Conservation (phyloP, 164 flowering plant species). For the Chloranthus sessilifolius region DNA sequence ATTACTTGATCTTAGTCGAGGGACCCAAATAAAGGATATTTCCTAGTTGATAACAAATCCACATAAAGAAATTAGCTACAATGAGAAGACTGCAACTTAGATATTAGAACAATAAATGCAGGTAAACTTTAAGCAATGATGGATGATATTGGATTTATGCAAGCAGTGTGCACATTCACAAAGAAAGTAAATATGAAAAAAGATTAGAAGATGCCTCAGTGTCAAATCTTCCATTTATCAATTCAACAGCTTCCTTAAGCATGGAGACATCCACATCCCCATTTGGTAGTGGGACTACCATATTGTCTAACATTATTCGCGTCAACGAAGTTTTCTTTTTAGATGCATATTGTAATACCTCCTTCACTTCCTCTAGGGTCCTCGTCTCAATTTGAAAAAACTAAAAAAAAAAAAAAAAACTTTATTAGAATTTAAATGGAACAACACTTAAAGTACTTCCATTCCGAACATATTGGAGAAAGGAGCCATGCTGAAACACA, state of each 20-base stretch:
- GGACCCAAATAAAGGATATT: too few species aligned
- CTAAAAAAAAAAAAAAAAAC: constrained; percentile 2
- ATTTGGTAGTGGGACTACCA: constrained; percentile 77
- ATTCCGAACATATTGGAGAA: background rate
- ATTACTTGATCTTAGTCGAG: too few species aligned
- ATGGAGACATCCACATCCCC: constrained; percentile 86
- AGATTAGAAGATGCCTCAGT: constrained; percentile 62
- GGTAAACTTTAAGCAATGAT: too few species aligned
- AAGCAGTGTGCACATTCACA: too few species aligned
- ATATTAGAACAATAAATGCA: too few species aligned
- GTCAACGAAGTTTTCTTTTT: constrained; percentile 57
- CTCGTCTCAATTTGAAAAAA: constrained; percentile 86
- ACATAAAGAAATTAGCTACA: too few species aligned
- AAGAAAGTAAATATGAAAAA: background rate
- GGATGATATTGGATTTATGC: too few species aligned
- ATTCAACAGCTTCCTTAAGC: constrained; percentile 85
- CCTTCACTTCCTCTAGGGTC: constrained; percentile 83
- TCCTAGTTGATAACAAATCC: too few species aligned
- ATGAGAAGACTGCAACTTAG: too few species aligned
- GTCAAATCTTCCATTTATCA: constrained; percentile 81
- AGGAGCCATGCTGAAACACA: background rate
- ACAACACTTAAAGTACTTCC: background rate
- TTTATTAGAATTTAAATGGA: background rate
- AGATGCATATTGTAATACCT: constrained; percentile 75
- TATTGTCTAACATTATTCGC: constrained; percentile 94